These are phyloP conservation scores for Paraphoma chrysanthemicola DNA, from an alignment of 2,329 filamentous ascomycete species.

Conservation along the genomic window DNA sequence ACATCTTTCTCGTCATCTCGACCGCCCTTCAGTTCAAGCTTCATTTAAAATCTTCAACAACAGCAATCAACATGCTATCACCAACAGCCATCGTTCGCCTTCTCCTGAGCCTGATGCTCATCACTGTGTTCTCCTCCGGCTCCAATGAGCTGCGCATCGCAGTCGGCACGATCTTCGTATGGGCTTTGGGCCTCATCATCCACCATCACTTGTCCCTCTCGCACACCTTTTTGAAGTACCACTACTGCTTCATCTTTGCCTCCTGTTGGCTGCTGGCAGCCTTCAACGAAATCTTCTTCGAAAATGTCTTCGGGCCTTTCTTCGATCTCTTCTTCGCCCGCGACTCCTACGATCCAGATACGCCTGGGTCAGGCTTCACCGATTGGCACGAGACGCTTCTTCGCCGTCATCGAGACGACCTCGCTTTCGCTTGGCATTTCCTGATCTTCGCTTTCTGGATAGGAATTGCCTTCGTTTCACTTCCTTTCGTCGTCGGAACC, in stretches of 20 bases:
- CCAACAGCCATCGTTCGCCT: constrained; percentile 2
- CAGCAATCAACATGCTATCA: constrained; percentile 12
- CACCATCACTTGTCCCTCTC: constrained; percentile 1
- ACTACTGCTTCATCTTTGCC: constrained; percentile 6
- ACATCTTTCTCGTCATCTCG: no score
- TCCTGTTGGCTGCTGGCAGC: constrained; percentile 14
- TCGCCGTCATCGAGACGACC: constrained; percentile 4
- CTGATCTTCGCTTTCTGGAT: background rate
- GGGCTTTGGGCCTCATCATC: constrained; percentile 13
- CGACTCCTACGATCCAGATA: constrained; percentile 2
- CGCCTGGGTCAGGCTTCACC: constrained; percentile 15
- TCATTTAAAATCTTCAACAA: background rate
- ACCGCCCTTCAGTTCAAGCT: background rate
- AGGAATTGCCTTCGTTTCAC: background rate
- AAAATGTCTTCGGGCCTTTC: constrained; percentile 10
- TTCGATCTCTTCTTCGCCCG: constrained; percentile 10
- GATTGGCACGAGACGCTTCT: constrained; percentile 10
- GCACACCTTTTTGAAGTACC: background rate
- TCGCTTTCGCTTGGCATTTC: constrained; percentile 1
- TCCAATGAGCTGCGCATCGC: constrained; percentile 12
- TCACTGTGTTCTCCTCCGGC: constrained; percentile 4
- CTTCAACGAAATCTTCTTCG: constrained; percentile 14
- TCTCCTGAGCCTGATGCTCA: constrained; percentile 12
- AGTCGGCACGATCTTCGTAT: constrained; percentile 5
- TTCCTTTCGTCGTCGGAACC: background rate